Evolutionary conservation across 306 rosid species (phyloP), one percentile per base, ranked within the genome.

Genomic region (Medicago lupulina): DNA sequence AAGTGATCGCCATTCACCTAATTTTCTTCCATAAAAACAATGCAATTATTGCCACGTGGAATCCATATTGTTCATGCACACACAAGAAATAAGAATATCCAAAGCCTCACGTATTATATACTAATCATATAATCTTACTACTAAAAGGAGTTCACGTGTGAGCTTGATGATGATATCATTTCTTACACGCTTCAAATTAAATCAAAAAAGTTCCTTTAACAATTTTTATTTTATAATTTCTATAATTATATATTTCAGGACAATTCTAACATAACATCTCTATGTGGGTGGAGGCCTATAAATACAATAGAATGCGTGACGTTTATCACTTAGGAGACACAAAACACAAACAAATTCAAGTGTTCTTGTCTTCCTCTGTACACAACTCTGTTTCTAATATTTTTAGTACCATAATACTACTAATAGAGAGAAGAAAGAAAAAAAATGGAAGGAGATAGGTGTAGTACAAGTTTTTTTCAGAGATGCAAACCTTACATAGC

Each of bases 401-500:
- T 41, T 17, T 39, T 3, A 10, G n/a, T 57, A 58, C 36, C 38
- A 23, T 58, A 58, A 15, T 49, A 49, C 18, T 15, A 15, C 18
- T 15, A 15, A 49, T 14, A 47, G 17, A 49, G 3, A 61, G 10
- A 60, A 13, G 2, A n/a, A 60, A 13, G 2, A n/a, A 49, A 7
- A 64, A 73, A 77, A 67, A 89, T 85, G 91, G 86, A 84, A 80
- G 87, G 78, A 75, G 77, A 79, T 39, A 84, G 61, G 19, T 75
- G 79, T 60, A 76, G n/a, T n/a, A n/a, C 66, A 38, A 76, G 78
- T 59, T 73, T 80, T 17, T 9, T 88, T 60, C 78, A 82, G 59
- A 94, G 76, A 76, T 82, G 88, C n/a, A 90, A 89, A 71, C 98
- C 98, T 43, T 96, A 96, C 86, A 85, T 90, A 83, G 99, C 93